Evolutionary conservation across 1,284 basidiomycete species (phyloP).

Genomic region (Rhodotorula sp.): DNA sequence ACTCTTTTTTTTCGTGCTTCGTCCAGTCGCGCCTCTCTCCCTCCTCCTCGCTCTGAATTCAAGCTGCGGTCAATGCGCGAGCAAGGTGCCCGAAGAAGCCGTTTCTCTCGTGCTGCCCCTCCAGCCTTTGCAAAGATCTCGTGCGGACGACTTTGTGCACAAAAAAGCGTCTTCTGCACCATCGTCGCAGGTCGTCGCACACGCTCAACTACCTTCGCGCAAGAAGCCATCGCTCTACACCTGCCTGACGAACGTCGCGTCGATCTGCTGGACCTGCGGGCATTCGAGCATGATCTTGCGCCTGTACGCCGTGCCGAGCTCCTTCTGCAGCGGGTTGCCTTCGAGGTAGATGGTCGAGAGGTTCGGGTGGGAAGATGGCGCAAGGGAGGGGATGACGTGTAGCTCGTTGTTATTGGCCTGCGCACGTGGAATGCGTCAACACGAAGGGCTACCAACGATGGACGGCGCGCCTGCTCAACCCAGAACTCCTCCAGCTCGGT

Average conservation of each 20-base stretch:
- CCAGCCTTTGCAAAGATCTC: no score
- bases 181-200: no score
- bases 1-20: no score
- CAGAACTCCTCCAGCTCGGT: constrained; percentile 82
- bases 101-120: no score
- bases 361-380: constrained; percentile 45
- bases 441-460: not conserved
- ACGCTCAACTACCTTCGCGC: no score
- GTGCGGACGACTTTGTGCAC: no score
- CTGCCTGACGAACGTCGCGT: constrained; percentile 58
- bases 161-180: no score
- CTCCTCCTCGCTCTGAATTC: not conserved
- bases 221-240: not conserved
- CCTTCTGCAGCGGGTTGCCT: constrained; percentile 83
- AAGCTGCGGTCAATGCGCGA: no score
- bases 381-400: constrained; percentile 62
- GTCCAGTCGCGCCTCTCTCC: not conserved
- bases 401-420: constrained; percentile 89
- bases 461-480: constrained; percentile 58
- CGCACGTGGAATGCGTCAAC: not conserved
- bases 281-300: constrained; percentile 85
- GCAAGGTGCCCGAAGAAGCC: no score
- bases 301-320: constrained; percentile 75
- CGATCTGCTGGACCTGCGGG: constrained; percentile 88
- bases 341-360: constrained; percentile 92